A percentile compares a stretch with the other conserved stretches of the same genome.
Evolutionary conservation across 2,329 filamentous ascomycete species (phyloP).

Genomic region (Metarhizium rileyi): DNA sequence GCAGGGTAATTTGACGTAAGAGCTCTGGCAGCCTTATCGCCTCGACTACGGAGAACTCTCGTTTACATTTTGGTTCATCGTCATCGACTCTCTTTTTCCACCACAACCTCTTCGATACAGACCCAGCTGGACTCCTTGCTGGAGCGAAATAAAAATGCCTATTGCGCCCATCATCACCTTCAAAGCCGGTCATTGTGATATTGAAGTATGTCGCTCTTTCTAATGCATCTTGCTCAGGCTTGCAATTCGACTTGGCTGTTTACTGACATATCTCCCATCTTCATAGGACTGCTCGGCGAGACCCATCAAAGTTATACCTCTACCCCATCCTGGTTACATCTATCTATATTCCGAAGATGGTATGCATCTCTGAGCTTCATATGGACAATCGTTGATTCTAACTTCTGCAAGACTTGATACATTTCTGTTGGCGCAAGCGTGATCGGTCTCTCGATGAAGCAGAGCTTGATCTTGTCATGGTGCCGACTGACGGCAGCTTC

Average conservation of each 20-base stretch:
- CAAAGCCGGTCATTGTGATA: slow-evolving; percentile 84
- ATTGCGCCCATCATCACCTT: slow-evolving; percentile 84
- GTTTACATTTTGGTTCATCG: slow-evolving; percentile 1
- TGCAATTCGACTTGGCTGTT: slow-evolving; percentile 7
- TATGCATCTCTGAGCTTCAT: slow-evolving; percentile 18
- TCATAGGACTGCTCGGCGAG: slow-evolving; percentile 4
- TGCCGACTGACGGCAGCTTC: slow-evolving; percentile 82
- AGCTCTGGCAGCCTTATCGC: slow-evolving; percentile 27
- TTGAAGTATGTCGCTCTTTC: slow-evolving; percentile 52
- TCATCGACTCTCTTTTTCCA: neutral
- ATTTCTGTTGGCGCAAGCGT: slow-evolving; percentile 95
- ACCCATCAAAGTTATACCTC: slow-evolving; percentile 64
- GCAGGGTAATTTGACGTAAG: slow-evolving; percentile 22
- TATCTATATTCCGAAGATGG: slow-evolving; percentile 92
- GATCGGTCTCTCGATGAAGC: slow-evolving; percentile 59
- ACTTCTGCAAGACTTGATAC: slow-evolving; percentile 62
- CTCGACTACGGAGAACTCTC: neutral
- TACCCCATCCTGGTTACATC: slow-evolving; percentile 70
- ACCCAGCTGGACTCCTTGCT: neutral
- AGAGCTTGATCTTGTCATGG: slow-evolving; percentile 85
- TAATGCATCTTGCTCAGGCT: neutral
- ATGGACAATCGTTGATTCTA: neutral
- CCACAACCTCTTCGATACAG: slow-evolving; percentile 1
- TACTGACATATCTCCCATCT: slow-evolving; percentile 9
- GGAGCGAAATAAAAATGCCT: slow-evolving; percentile 51